Evolutionary conservation across 495 filamentous ascomycete species (phyloP), one percentile per base, ranked within the genome.

Genomic region (Penicillium desertorum): DNA sequence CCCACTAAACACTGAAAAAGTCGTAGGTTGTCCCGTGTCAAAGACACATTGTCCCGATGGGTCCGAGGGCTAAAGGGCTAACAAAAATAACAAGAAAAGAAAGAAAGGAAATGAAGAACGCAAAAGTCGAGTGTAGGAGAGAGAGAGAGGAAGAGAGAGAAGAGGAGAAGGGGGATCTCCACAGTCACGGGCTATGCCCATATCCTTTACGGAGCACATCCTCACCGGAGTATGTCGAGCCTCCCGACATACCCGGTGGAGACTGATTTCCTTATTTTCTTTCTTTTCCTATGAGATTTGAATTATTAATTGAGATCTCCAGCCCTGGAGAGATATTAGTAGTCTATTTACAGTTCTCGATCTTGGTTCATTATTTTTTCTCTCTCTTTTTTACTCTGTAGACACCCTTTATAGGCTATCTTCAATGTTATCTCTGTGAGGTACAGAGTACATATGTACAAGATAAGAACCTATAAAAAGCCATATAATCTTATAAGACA

Each of bases 21-120:
- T 32, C 41, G 51, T 14, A 46, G 17, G 23, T 22, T 42, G 16
- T 37, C 9, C 34, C 34, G 39, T 51, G 22, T 67, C 47, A 62
- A 9, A 57, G 27, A 48, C 27, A 49, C 64, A 66, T 67, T 30
- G 55, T 65, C 56, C 14, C 48, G 45, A 37, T 36, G 17, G 47
- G 16, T 30, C n/a, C 29, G 7, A 49, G 29, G 10, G 8, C 23
- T 30, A 30, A 9, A 29, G 7, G 27, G 27, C 27, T 29, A 25
- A 16, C 14, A 20, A 22, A 36, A 20, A 8, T 14, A 16, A 7
- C 19, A 23, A 30, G n/a, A 7, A 36, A 22, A 16, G 11, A 37
- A 34, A 32, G 29, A 17, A 20, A 50, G 5, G 2, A 17, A 23
- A 23, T 6, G 32, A 16, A 12, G n/a, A 36, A 7, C 4, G 19